Base-by-base conservation (phyloP, 202 grass and related monocot genomes). In the Schoenoplectus triqueter region DNA sequence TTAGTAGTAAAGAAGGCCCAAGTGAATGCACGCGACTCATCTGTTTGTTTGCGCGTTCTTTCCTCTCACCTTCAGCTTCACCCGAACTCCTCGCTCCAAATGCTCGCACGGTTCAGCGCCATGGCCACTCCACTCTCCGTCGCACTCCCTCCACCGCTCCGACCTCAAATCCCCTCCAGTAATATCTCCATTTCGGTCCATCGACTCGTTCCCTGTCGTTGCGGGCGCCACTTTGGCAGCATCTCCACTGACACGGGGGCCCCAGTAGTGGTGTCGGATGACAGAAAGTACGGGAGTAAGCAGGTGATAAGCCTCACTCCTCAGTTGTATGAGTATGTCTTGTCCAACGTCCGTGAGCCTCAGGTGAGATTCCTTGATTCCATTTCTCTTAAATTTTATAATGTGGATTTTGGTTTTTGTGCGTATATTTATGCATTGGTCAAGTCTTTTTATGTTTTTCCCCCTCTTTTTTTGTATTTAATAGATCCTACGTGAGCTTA, bases 281-380 rank as follows among this genome's bases (percentile, higher is more conserved):
- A 90, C 62, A 80, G 82, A 21, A 89, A 85, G 48, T 84, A 82
- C 48, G 95, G 95, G 78, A 82, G 85, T 71, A 98, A 98, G 92
- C 86, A 95, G 87, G 71, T 90, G 47, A 57, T 98, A 52, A 88
- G 78, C 9, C 78, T 95, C 86, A 89, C 90, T 55, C 85, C 91
- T 18, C 88, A 78, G 64, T 80, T 98, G 78, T 95, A 91, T 68
- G 85, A 92, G 13, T 98, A 95, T 84, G 71, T 98, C 46, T 68
- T 93, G 76, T 87, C 92, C 61, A 98, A 98, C 83, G 91, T 95
- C 61, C 92, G 95, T 41, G 95, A 98, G 74, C 91, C 87, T 63
- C 95, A 87, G 77, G 95, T 98, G 45, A 82, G 74, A 20, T 21
- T 39, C 31, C 14, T 52, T 10, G 21, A 42, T 2, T 39, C 49